A percentile compares a stretch with the other conserved stretches of the same genome.
Conservation (phyloP, 192 early-diverging fungal species). For the Entomortierella beljakovae region DNA sequence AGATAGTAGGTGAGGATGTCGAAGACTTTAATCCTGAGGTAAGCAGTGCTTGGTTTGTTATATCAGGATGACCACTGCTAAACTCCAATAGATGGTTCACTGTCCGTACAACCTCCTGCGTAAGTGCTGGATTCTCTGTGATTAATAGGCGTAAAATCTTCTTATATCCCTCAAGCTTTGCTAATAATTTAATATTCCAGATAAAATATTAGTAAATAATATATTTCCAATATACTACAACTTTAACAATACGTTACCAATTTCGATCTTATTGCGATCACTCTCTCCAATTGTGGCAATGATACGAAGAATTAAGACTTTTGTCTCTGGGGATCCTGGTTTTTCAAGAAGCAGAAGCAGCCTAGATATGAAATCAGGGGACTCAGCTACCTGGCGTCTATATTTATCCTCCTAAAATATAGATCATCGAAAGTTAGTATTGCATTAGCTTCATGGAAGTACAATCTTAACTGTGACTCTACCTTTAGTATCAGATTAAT, state of each 20-base stretch:
- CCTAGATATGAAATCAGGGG: slow-evolving; percentile 48
- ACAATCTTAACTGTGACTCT: not conserved
- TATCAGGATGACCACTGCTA: slow-evolving; percentile 30
- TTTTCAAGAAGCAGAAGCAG: slow-evolving; percentile 42
- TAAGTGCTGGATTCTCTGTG: slow-evolving; percentile 38
- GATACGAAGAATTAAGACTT: slow-evolving; percentile 40
- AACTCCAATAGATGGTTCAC: slow-evolving; percentile 54
- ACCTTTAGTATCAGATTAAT: slow-evolving; percentile 53
- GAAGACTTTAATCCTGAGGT: slow-evolving; percentile 22
- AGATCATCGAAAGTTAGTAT: no score
- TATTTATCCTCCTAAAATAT: slow-evolving; percentile 51
- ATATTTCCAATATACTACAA: not conserved
- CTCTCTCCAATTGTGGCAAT: slow-evolving; percentile 52
- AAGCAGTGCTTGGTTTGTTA: slow-evolving; percentile 20
- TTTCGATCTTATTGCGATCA: slow-evolving; percentile 55
- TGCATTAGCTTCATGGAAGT: not conserved
- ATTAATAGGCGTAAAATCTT: slow-evolving; percentile 54
- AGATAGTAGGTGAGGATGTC: slow-evolving; percentile 4
- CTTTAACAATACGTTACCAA: slow-evolving; percentile 13
- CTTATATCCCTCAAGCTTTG: slow-evolving; percentile 50
- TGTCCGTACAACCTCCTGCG: slow-evolving; percentile 49
- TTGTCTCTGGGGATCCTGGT: slow-evolving; percentile 37
- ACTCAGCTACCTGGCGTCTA: slow-evolving; percentile 31
- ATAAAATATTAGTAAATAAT: not conserved
- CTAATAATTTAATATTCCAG: slow-evolving; percentile 15